Evolutionary conservation across 352 stramenopile species (phyloP), one percentile per base, ranked within the genome.

Genomic region (Phytopythium chamaehyphon): DNA sequence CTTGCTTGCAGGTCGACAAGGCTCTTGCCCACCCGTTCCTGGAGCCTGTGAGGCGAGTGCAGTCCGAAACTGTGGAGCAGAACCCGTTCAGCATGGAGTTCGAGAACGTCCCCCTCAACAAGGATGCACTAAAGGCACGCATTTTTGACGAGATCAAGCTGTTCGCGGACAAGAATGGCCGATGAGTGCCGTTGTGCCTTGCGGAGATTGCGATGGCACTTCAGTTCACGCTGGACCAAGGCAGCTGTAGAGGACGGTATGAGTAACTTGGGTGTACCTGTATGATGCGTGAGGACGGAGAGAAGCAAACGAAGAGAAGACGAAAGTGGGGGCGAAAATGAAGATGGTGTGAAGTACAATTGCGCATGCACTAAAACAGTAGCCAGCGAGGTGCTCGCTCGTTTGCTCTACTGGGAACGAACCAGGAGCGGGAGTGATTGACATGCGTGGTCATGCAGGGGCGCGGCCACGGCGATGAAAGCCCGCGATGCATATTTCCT

Each of bases 41-140:
- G 33, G 75, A 89, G 48, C 73, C 84, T 23, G 81, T 95, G 54
- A 79, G 85, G 38, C 74, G 79, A 47, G 48, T 61, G 19, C 79
- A 90, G 53, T 90, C 82, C 0, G 83, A 95, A 60, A 74, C 64
- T 19, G 73, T 84, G 52, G 83, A 93, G 61, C 16, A 47, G 19
- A 83, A 90, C 47, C 81, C 83, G n/a, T 89, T 95, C 49, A 69
- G 79, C 49, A 95, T 95, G 85, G 83, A 93, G 47, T 93, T 95
- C 63, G 85, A 95, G 50, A 93, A 95, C 45, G 81, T 93, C 16
- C 77, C 69, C 31, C 54, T 95, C 26, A 78, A 92, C 62, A 92
- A 92, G 62, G 81, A 88, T 8, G 67, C 80, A 23, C 56, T 95
- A n/a, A 95, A 95, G 82, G 85, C 65, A 44, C 83, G 81, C 60